Conservation (phyloP, 2,329 filamentous ascomycete genomes). For the Leptographium lundbergii region DNA sequence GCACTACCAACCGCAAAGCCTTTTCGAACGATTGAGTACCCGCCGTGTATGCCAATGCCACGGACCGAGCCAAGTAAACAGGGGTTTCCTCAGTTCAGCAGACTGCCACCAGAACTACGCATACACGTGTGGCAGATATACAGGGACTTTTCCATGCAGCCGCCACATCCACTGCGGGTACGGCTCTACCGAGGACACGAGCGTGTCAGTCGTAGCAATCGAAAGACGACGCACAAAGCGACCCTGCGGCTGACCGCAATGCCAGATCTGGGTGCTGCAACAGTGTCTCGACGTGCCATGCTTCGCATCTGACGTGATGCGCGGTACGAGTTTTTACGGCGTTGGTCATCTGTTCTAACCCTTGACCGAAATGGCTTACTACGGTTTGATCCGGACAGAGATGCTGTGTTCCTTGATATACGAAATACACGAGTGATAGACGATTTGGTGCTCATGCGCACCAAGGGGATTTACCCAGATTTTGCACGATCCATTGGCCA, state of each 20-base stretch:
- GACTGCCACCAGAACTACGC: constrained; percentile 10
- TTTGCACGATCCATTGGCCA: constrained; percentile 8
- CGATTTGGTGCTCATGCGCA: constrained; percentile 2
- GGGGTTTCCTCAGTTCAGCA: constrained; percentile 3
- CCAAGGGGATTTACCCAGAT: background rate
- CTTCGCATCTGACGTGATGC: constrained; percentile 8
- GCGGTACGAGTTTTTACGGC: constrained; percentile 5
- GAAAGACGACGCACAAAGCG: background rate
- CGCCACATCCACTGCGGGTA: constrained; percentile 10
- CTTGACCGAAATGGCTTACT: constrained; percentile 3
- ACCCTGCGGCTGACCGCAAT: constrained; percentile 8
- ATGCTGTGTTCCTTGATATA: constrained; percentile 11
- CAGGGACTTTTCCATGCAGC: background rate
- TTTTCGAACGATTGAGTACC: background rate
- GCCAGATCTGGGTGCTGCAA: constrained; percentile 8
- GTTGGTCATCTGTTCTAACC: background rate
- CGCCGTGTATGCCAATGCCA: background rate
- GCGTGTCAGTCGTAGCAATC: background rate
- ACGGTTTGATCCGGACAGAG: constrained; percentile 5
- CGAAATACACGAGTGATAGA: constrained; percentile 5
- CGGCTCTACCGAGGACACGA: constrained; percentile 11
- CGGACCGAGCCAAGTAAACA: background rate
- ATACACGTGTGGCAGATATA: constrained; percentile 8
- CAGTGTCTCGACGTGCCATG: constrained; percentile 5
- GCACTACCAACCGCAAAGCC: background rate